phyloP scores from a whole-genome alignment of 2,329 filamentous ascomycete genomes.

The Neonectria magnoliae region DNA sequence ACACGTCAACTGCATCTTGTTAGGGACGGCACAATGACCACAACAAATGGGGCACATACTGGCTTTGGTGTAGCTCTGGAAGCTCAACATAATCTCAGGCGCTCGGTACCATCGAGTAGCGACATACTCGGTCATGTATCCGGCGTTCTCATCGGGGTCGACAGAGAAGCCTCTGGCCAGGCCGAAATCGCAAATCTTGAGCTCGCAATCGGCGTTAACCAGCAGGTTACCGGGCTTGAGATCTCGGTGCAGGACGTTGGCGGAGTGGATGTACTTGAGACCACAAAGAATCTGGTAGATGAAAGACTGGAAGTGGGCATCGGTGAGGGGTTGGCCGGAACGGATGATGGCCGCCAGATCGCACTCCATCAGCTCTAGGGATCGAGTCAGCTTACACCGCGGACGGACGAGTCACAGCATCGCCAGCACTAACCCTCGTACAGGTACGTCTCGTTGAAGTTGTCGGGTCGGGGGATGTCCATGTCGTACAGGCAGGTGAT shows the following conservation, averaged over 20 bases:
- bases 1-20: slow-evolving; percentile 85
- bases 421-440: slow-evolving; percentile 80
- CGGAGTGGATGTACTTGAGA: slow-evolving; percentile 98
- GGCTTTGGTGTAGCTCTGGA: slow-evolving; percentile 99
- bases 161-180: slow-evolving; percentile 96
- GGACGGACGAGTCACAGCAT: slow-evolving; percentile 1
- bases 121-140: slow-evolving; percentile 99
- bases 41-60: slow-evolving; percentile 71
- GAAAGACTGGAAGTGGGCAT: slow-evolving; percentile 99
- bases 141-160: slow-evolving; percentile 97
- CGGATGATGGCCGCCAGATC: slow-evolving; percentile 97
- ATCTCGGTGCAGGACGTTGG: slow-evolving; percentile 96
- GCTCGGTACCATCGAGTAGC: slow-evolving; percentile 95
- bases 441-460: slow-evolving; percentile 99
- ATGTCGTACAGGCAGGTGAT: slow-evolving; percentile 99
- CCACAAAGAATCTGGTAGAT: slow-evolving; percentile 99
- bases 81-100: slow-evolving; percentile 99
- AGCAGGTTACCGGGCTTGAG: slow-evolving; percentile 96
- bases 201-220: slow-evolving; percentile 98
- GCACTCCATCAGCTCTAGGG: slow-evolving; percentile 95
- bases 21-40: slow-evolving; percentile 11
- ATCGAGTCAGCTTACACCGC: slow-evolving; percentile 31
- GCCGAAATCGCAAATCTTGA: slow-evolving; percentile 99
- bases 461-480: slow-evolving; percentile 96
- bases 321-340: slow-evolving; percentile 94